Base-by-base conservation (phyloP, 2,329 filamentous ascomycete genomes). In the Oidium heveae region DNA sequence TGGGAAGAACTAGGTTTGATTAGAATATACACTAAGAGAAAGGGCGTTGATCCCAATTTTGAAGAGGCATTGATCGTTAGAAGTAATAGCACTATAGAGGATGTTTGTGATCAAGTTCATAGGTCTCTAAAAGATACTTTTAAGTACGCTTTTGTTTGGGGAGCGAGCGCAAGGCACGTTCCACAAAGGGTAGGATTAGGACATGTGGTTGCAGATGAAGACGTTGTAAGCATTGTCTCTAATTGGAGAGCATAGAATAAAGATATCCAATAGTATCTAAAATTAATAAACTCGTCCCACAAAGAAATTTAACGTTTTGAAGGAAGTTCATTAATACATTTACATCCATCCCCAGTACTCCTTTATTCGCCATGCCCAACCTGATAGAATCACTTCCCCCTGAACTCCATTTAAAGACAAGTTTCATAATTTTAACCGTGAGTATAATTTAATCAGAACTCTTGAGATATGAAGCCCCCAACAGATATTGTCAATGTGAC, bases 101-200 rank as follows among this genome's bases (percentile, higher is more conserved):
- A 98, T 68, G 91, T 98, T 10, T 98, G 91, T 68, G 91, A 98
- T 68, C 80, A 86, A 62, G 84, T 98, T 61, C 91, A 98, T 70
- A 75, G 91, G 58, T 91, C 80, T 28, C 71, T 98, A 60, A 98
- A 96, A 76, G 93, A 98, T 59, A 94, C 87, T 4, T 98, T 96
- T 75, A 98, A 96, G 73, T 95, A 96, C 70, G 93, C 91, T 2
- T 70, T 96, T 60, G 91, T 98, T 0, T 98, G 93, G 93, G 91
- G 91, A 4, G 88, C 88, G 18, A 96, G 89, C 68, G 91, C 91
- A 37, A 80, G 86, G 63, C 93, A 98, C 72, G 74, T 96, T 37
- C 91, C 93, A 37, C 91, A 98, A 72, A 74, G 91, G 58, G 89
- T 95, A 39, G 93, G 91, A 0, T 68, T 98, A 63, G 73, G 77